Percentiles rank a stretch among this genome's conserved stretches.
These are phyloP conservation scores for Aspergillus bombycis DNA, from an alignment of 2,329 filamentous ascomycete species.

Conservation along the genomic window DNA sequence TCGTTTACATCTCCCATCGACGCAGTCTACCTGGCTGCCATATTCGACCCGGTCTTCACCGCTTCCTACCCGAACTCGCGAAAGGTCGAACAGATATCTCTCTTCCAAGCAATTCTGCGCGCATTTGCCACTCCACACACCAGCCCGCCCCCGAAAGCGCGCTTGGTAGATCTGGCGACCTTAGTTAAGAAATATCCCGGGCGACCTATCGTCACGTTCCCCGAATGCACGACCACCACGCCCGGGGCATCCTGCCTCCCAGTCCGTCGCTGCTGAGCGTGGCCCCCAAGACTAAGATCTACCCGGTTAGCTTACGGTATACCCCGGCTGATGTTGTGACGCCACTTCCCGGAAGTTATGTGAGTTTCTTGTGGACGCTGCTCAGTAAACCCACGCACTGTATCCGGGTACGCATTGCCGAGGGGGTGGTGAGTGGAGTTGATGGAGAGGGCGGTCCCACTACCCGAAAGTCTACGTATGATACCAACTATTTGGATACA, in stretches of 20 bases:
- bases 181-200: conserved; percentile 71
- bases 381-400: conserved; percentile 83
- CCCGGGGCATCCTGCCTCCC: conserved; percentile 82
- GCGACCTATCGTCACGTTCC: conserved; percentile 82
- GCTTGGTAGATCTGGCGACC: conserved; percentile 63
- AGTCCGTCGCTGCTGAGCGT: conserved; percentile 74
- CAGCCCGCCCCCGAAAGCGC: conserved; percentile 49
- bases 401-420: conserved; percentile 87
- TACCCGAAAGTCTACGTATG: conserved; percentile 39
- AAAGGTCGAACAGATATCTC: conserved; percentile 74
- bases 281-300: conserved; percentile 72
- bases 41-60: conserved; percentile 96
- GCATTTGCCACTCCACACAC: conserved; percentile 67
- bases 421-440: conserved; percentile 57
- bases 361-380: conserved; percentile 80
- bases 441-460: conserved; percentile 25
- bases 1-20: conserved; percentile 94
- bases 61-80: conserved; percentile 75
- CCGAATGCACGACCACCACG: conserved; percentile 92
- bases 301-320: conserved; percentile 88
- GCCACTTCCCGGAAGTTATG: conserved; percentile 75
- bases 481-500: conserved; percentile 51
- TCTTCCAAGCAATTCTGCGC: conserved; percentile 73
- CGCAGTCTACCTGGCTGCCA: conserved; percentile 87
- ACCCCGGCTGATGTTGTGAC: conserved; percentile 88